Evolutionary conservation across 345 rosid genomes (phyloP).

Genomic region (Hibiscus syriacus): DNA sequence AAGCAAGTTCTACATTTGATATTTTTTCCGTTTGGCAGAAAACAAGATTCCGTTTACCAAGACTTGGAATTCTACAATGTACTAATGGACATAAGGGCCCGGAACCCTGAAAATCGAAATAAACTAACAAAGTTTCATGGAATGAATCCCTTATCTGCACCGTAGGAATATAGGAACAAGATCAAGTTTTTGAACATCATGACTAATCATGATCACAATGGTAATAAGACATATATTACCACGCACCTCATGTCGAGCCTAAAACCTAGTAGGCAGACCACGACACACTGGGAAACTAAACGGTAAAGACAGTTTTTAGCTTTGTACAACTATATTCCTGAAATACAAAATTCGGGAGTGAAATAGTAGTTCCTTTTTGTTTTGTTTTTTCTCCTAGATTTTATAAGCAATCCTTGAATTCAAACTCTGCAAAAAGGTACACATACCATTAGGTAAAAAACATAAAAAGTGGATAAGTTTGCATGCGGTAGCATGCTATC

Average conservation of each 20-base stretch:
- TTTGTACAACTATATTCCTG: background rate
- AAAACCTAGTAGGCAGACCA: background rate
- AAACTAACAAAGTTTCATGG: background rate
- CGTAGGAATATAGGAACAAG: background rate
- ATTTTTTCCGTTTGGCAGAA: conserved; percentile 11
- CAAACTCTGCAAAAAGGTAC: background rate
- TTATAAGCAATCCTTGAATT: background rate
- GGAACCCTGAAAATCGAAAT: background rate
- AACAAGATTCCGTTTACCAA: background rate
- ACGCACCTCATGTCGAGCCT: background rate
- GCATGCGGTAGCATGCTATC: background rate
- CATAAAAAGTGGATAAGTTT: background rate
- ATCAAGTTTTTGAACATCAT: background rate
- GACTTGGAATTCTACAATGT: background rate
- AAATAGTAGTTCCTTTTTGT: background rate
- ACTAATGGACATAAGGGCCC: background rate
- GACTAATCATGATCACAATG: no score
- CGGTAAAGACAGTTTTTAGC: background rate
- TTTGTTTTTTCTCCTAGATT: background rate
- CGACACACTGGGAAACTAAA: background rate
- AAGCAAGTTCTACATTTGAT: conserved; percentile 6
- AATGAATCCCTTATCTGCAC: background rate
- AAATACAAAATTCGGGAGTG: no score
- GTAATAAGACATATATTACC: background rate
- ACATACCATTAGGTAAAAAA: background rate